phyloP scores from a whole-genome alignment of 2,329 filamentous ascomycete genomes.

The Pseudogymnoascus sp. region DNA sequence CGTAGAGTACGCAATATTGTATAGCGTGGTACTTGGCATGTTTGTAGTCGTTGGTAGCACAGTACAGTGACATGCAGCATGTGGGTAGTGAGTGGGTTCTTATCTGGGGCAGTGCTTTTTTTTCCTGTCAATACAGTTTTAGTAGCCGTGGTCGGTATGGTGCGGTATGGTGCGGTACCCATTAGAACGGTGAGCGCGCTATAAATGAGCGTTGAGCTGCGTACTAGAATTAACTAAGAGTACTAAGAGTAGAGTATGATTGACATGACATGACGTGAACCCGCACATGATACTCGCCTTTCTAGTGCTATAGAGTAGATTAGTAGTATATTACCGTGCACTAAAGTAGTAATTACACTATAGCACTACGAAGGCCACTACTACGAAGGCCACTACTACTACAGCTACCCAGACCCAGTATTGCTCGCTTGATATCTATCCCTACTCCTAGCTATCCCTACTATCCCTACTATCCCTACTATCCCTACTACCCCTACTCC shows the following conservation, averaged over 20 bases:
- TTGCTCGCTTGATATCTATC: not conserved
- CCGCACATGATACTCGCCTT: not conserved
- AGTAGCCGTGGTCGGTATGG: not conserved
- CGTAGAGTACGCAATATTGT: not conserved
- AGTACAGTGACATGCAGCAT: constrained; percentile 1
- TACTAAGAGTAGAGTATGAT: not conserved
- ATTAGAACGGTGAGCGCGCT: not conserved
- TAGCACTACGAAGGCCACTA: too few species aligned
- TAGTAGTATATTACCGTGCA: not conserved
- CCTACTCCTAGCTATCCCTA: not conserved
- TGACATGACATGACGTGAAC: constrained; percentile 4
- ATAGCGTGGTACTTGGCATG: not conserved
- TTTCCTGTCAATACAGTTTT: constrained; percentile 1
- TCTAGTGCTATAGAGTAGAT: not conserved
- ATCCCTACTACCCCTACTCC: not conserved
- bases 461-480: not conserved
- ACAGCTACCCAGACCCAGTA: not conserved
- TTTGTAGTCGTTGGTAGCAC: not conserved
- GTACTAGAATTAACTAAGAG: not conserved
- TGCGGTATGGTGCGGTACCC: not conserved
- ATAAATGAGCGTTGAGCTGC: not conserved
- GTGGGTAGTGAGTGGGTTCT: constrained; percentile 1
- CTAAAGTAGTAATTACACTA: too few species aligned
- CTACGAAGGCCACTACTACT: too few species aligned
- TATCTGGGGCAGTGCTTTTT: constrained; percentile 5